These are phyloP conservation scores for Epichloe gansuensis DNA, from an alignment of 2,329 filamentous ascomycete genomes.

Conservation along the genomic window DNA sequence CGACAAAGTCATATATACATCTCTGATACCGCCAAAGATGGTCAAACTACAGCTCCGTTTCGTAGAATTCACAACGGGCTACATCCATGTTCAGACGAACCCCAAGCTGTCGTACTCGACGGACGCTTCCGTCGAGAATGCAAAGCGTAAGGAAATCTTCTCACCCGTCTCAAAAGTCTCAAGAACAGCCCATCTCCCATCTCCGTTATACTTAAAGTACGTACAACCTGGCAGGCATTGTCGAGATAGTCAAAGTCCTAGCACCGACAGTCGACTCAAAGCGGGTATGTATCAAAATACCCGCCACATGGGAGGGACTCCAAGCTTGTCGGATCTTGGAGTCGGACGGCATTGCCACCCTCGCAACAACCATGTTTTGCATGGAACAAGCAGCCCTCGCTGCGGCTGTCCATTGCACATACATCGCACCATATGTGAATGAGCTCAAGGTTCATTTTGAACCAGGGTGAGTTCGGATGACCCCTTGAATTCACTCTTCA, in stretches of 20 bases:
- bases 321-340: conserved; percentile 45
- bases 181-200: neutral
- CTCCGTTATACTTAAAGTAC: neutral
- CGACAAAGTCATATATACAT: neutral
- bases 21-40: conserved; percentile 28
- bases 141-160: conserved; percentile 29
- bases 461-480: conserved; percentile 22
- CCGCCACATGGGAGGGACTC: conserved; percentile 51
- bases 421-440: conserved; percentile 55
- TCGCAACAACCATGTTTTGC: conserved; percentile 52
- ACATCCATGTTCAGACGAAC: conserved; percentile 48
- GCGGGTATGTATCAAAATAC: conserved; percentile 51
- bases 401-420: conserved; percentile 43
- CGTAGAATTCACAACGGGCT: conserved; percentile 34
- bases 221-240: conserved; percentile 29
- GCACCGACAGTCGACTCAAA: conserved; percentile 30
- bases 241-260: conserved; percentile 33
- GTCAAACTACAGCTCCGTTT: conserved; percentile 42
- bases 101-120: conserved; percentile 41
- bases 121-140: conserved; percentile 36
- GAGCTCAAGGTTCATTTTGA: conserved; percentile 52
- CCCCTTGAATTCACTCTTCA: no score
- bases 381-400: conserved; percentile 48
- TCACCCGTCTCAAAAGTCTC: no score
- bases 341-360: conserved; percentile 39